phyloP scores from a whole-genome alignment of 2,329 filamentous ascomycete genomes.

The Nectriaceae sp. region DNA sequence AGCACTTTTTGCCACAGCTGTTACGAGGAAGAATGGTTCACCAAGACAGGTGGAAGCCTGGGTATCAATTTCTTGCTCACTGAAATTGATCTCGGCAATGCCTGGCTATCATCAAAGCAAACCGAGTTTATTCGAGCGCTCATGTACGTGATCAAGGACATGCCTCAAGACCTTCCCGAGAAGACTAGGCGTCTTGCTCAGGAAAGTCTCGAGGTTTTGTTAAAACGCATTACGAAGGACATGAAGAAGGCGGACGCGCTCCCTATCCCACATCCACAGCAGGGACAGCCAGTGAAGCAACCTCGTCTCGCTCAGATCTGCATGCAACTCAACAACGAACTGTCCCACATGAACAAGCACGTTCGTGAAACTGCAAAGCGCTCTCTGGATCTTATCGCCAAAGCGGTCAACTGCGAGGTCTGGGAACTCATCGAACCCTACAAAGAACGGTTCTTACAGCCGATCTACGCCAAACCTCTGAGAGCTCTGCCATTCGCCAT shows the following conservation, averaged over 20 bases:
- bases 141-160: conserved; percentile 97
- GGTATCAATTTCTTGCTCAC: conserved; percentile 89
- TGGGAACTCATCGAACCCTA: conserved; percentile 88
- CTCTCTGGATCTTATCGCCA: conserved; percentile 78
- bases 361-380: conserved; percentile 85
- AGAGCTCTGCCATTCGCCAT: conserved; percentile 90
- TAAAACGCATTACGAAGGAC: conserved; percentile 76
- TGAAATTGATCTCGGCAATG: conserved; percentile 79
- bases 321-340: conserved; percentile 80
- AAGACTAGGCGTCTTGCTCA: conserved; percentile 84
- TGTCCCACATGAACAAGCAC: conserved; percentile 94
- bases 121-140: conserved; percentile 88
- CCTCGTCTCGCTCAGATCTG: conserved; percentile 76
- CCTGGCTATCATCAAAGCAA: conserved; percentile 81
- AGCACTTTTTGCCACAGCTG: conserved; percentile 91
- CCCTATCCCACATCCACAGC: conserved; percentile 40
- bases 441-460: conserved; percentile 84
- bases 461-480: conserved; percentile 94
- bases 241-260: conserved; percentile 73
- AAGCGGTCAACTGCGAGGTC: conserved; percentile 74
- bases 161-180: conserved; percentile 90
- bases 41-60: conserved; percentile 87
- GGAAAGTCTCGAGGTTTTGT: conserved; percentile 76
- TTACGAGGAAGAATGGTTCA: conserved; percentile 98
- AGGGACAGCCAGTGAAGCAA: conserved; percentile 45